phyloP scores from a whole-genome alignment of 768 basidiomycete genomes.

The Amanita inopinata region DNA sequence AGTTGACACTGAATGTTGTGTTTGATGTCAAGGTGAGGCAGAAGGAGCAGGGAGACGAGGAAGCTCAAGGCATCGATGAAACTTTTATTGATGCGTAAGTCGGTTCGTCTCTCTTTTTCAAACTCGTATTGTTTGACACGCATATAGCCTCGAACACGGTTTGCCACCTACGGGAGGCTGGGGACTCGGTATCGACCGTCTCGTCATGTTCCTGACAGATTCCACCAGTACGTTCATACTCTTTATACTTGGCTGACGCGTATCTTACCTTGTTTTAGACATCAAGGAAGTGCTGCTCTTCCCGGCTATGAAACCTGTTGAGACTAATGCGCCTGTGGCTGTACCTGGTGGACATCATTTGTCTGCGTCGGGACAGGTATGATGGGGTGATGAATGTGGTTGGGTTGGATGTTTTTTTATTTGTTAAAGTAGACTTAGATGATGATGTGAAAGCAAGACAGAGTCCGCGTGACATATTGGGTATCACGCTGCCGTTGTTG shows the following conservation, averaged over 20 bases:
- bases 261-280: conserved; percentile 33
- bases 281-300: conserved; percentile 96
- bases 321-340: conserved; percentile 15
- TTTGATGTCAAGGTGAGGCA: conserved; percentile 49
- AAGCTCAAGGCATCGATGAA: conserved; percentile 96
- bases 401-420: no score
- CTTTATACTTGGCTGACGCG: not conserved
- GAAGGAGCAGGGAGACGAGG: conserved; percentile 96
- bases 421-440: no score
- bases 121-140: conserved; percentile 7
- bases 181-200: conserved; percentile 91
- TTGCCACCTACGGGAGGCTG: conserved; percentile 96
- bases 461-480: no score
- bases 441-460: no score
- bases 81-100: conserved; percentile 90
- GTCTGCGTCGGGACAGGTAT: conserved; percentile 1
- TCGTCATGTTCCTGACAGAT: conserved; percentile 98
- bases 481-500: no score
- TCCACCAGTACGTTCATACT: conserved; percentile 61
- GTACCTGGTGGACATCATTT: not conserved
- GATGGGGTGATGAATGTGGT: no score
- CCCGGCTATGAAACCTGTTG: conserved; percentile 93
- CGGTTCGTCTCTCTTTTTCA: not conserved
- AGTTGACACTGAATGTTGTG: not conserved
- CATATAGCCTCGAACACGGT: conserved; percentile 81